Evolutionary conservation across 768 basidiomycete species (phyloP).

Genomic region (Hericium erinaceus): DNA sequence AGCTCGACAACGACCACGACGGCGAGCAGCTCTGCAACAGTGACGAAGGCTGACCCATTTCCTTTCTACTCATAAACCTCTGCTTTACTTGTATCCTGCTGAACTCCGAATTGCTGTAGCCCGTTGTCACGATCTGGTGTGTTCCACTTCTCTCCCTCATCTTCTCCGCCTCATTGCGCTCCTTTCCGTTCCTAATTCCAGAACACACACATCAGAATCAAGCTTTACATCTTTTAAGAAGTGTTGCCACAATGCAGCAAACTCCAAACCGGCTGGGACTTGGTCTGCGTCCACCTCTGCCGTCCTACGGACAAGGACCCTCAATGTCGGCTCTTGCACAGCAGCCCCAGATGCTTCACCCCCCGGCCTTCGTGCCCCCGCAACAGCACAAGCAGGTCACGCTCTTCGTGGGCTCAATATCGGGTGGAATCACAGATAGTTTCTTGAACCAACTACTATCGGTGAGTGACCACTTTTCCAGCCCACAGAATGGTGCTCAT

Average conservation of each 20-base stretch:
- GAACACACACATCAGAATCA: too few species aligned
- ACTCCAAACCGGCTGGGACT: constrained; percentile 54
- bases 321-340: constrained; percentile 86
- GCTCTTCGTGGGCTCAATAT: constrained; percentile 92
- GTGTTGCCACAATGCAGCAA: constrained; percentile 44
- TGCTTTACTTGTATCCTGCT: too few species aligned
- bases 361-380: constrained; percentile 60
- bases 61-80: too few species aligned
- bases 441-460: constrained; percentile 72
- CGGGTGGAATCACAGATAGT: constrained; percentile 79
- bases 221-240: not conserved
- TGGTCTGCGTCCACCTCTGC: constrained; percentile 81
- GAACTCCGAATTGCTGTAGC: too few species aligned
- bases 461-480: constrained; percentile 36
- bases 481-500: not conserved
- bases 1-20: too few species aligned
- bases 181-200: not conserved
- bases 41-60: too few species aligned
- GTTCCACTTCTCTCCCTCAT: not conserved
- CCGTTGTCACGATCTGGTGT: not conserved
- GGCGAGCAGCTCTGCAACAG: too few species aligned
- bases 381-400: constrained; percentile 61
- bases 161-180: not conserved
- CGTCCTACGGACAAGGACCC: constrained; percentile 85
- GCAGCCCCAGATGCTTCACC: constrained; percentile 53